Percentiles rank a stretch among this genome's conserved stretches.
Conservation (phyloP, 2,329 filamentous ascomycete genomes). For the Grosmannia clavigera region DNA sequence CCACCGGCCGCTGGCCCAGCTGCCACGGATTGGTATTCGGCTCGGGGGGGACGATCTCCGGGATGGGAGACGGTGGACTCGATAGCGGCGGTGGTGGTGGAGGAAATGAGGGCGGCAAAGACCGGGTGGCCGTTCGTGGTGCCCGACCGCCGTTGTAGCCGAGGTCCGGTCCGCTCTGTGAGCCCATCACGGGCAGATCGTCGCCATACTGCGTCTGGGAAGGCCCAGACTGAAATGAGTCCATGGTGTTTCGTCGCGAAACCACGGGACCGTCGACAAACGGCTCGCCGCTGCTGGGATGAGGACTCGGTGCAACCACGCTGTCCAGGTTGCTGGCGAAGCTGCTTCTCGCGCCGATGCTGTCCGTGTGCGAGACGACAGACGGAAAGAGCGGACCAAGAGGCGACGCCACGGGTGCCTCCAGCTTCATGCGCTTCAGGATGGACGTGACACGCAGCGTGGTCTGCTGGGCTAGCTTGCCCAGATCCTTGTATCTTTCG, state of each 20-base stretch:
- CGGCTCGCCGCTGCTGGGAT: background rate
- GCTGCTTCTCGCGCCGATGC: slow-evolving; percentile 1
- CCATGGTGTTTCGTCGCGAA: background rate
- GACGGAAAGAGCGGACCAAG: background rate
- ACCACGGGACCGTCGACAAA: background rate
- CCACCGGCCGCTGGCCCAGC: slow-evolving; percentile 9
- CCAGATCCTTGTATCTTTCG: slow-evolving; percentile 35
- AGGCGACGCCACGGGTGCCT: slow-evolving; percentile 10
- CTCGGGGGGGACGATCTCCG: slow-evolving; percentile 6
- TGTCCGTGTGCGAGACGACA: slow-evolving; percentile 1
- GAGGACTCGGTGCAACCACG: background rate
- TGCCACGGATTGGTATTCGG: slow-evolving; percentile 13
- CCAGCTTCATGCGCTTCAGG: slow-evolving; percentile 41
- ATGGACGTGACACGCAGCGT: slow-evolving; percentile 37
- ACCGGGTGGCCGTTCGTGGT: background rate
- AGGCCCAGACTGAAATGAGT: background rate
- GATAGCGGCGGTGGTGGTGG: background rate
- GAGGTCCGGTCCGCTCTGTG: slow-evolving; percentile 10
- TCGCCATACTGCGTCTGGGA: background rate
- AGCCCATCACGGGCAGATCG: slow-evolving; percentile 9
- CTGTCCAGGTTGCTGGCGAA: background rate
- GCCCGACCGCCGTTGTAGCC: slow-evolving; percentile 9
- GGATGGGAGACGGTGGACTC: slow-evolving; percentile 1
- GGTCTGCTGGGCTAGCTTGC: slow-evolving; percentile 32
- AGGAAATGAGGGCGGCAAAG: background rate